phyloP scores from a whole-genome alignment of 148 eudicot genomes.

The Euryodendron excelsum region DNA sequence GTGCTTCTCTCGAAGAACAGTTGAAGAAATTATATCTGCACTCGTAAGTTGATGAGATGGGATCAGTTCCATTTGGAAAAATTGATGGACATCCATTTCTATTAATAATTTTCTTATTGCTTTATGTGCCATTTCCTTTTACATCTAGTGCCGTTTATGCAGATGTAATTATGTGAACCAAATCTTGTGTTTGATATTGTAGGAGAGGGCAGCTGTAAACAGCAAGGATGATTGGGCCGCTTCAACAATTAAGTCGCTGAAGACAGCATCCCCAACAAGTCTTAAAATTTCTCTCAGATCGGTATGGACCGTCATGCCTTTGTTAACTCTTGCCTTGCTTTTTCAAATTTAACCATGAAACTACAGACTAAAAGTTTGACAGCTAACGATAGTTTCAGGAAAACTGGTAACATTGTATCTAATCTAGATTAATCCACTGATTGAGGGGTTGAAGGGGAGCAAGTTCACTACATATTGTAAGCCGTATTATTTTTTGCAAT shows the following conservation, averaged over 20 bases:
- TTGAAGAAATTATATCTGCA: constrained; percentile 73
- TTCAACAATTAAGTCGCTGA: constrained; percentile 58
- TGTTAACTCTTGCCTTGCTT: not conserved
- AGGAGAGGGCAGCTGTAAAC: constrained; percentile 60
- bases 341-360: not conserved
- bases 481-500: not conserved
- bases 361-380: not conserved
- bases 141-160: not conserved
- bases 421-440: not conserved
- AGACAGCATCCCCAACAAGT: constrained; percentile 88
- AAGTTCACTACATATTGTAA: not conserved
- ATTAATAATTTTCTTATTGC: not conserved
- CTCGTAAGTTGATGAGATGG: constrained; percentile 54
- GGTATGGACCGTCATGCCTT: constrained; percentile 35
- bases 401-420: not conserved
- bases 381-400: not conserved
- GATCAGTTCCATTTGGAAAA: not conserved
- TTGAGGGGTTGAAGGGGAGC: not conserved
- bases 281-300: constrained; percentile 81
- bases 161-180: not conserved
- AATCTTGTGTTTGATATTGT: constrained; percentile 18
- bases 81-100: not conserved
- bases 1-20: constrained; percentile 66
- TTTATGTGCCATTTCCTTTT: not conserved
- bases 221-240: constrained; percentile 61